Percentiles rank a stretch among this genome's conserved stretches.
Evolutionary conservation across 306 rosid genomes (phyloP).

Genomic region (Astragalus glycyphyllos): DNA sequence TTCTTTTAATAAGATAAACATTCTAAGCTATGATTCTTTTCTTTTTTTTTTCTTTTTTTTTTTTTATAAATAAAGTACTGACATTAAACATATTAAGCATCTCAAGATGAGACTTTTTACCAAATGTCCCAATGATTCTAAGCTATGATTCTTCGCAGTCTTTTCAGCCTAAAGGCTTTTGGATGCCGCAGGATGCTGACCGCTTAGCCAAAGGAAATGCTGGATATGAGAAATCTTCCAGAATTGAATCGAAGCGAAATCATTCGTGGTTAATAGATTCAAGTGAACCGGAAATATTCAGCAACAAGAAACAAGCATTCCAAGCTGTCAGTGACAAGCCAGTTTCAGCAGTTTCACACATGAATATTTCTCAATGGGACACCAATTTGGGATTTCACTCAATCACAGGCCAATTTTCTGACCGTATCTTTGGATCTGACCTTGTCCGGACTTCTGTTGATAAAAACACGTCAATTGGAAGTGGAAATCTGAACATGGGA

Average conservation of each 20-base stretch:
- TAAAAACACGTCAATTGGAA: conserved; percentile 63
- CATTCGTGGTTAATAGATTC: conserved; percentile 84
- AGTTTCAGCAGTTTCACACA: conserved; percentile 63
- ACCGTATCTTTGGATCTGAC: conserved; percentile 80
- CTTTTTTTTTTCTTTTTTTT: too few relatives aligned
- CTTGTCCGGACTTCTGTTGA: conserved; percentile 63
- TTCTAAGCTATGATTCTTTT: conserved; percentile 39
- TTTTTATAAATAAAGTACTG: too few relatives aligned
- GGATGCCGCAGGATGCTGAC: conserved; percentile 76
- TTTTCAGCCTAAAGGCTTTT: conserved; percentile 81
- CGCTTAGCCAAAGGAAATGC: conserved; percentile 79
- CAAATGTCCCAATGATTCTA: too few relatives aligned
- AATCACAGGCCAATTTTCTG: conserved; percentile 70
- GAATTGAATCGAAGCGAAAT: conserved; percentile 80
- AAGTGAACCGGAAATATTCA: conserved; percentile 62
- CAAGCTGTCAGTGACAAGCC: conserved; percentile 69
- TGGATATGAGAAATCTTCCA: conserved; percentile 77
- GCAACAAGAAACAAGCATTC: conserved; percentile 80
- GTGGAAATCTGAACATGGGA: conserved; percentile 65
- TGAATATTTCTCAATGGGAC: conserved; percentile 76
- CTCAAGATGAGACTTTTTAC: too few relatives aligned
- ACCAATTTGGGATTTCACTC: conserved; percentile 76
- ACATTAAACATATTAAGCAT: too few relatives aligned
- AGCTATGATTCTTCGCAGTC: conserved; percentile 60
- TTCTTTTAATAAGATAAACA: conserved; percentile 22